phyloP scores from a whole-genome alignment of 805 yeast genomes.

The Barnettozyma siamensis region DNA sequence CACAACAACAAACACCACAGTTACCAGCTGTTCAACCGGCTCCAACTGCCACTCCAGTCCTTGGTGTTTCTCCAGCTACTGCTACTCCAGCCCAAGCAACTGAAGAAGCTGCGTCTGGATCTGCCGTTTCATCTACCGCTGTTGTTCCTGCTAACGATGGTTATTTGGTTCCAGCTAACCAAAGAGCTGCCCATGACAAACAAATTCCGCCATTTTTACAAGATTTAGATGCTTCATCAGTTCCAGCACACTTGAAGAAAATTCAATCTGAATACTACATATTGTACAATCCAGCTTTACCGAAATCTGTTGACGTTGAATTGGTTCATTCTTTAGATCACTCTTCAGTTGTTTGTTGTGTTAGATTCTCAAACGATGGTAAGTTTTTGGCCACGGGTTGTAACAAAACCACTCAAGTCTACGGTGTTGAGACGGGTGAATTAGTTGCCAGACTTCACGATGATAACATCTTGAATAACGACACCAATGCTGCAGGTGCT shows the following conservation, averaged over 20 bases:
- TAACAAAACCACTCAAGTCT: constrained; percentile 92
- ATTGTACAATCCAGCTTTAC: constrained; percentile 83
- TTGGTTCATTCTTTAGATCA: constrained; percentile 88
- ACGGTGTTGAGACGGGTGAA: constrained; percentile 87
- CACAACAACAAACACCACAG: constrained; percentile 20
- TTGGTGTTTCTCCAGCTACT: constrained; percentile 19
- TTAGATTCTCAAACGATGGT: constrained; percentile 86
- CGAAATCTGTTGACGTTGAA: constrained; percentile 73
- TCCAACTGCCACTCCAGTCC: constrained; percentile 22
- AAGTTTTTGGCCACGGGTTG: constrained; percentile 94
- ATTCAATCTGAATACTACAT: constrained; percentile 82
- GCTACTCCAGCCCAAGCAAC: constrained; percentile 12
- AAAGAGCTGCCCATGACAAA: constrained; percentile 49
- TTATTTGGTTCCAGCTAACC: constrained; percentile 34
- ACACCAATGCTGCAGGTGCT: constrained; percentile 41
- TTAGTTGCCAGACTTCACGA: constrained; percentile 81
- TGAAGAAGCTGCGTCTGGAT: constrained; percentile 21
- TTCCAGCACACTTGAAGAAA: constrained; percentile 73
- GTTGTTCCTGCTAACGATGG: constrained; percentile 23
- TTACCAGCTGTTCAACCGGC: constrained; percentile 15
- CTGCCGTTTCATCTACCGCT: constrained; percentile 19
- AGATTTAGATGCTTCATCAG: constrained; percentile 73
- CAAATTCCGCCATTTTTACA: constrained; percentile 76
- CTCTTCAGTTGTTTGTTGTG: constrained; percentile 94
- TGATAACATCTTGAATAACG: constrained; percentile 49